Conservation (phyloP, 169 alveolate genomes). For the Cryptosporidium viatorum region DNA sequence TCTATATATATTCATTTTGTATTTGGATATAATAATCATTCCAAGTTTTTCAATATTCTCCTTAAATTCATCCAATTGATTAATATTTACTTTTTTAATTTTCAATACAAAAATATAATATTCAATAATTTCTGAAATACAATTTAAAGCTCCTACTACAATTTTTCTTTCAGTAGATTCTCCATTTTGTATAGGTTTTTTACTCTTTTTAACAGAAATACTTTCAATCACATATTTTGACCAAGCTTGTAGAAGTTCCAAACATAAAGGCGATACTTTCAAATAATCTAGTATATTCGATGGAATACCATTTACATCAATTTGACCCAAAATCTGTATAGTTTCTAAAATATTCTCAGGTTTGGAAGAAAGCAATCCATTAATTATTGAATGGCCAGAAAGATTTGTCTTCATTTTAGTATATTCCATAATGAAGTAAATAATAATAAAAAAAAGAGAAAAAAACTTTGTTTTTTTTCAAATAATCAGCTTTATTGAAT, state of each 20-base stretch:
- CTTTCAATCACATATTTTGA: constrained; percentile 38
- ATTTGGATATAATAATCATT: constrained; percentile 8
- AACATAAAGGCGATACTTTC: constrained; percentile 42
- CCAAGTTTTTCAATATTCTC: constrained; percentile 40
- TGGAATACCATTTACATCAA: constrained; percentile 7
- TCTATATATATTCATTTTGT: constrained; percentile 27
- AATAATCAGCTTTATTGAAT: background rate
- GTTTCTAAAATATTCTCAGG: constrained; percentile 32
- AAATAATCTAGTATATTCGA: background rate
- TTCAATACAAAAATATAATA: background rate
- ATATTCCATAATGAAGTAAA: too few species aligned
- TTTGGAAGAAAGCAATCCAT: constrained; percentile 21
- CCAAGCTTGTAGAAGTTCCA: constrained; percentile 48
- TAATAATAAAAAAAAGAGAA: too few species aligned
- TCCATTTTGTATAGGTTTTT: background rate
- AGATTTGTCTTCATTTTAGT: constrained; percentile 4
- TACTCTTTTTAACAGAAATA: constrained; percentile 27
- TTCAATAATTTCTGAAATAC: constrained; percentile 28
- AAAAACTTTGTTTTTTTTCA: background rate
- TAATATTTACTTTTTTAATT: background rate
- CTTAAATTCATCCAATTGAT: background rate
- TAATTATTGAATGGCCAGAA: constrained; percentile 23
- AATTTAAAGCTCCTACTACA: constrained; percentile 5
- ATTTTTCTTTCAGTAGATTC: constrained; percentile 33
- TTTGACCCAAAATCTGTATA: background rate